phyloP scores from a whole-genome alignment of 2,329 filamentous ascomycete species.

The Penicillium digitatum region DNA sequence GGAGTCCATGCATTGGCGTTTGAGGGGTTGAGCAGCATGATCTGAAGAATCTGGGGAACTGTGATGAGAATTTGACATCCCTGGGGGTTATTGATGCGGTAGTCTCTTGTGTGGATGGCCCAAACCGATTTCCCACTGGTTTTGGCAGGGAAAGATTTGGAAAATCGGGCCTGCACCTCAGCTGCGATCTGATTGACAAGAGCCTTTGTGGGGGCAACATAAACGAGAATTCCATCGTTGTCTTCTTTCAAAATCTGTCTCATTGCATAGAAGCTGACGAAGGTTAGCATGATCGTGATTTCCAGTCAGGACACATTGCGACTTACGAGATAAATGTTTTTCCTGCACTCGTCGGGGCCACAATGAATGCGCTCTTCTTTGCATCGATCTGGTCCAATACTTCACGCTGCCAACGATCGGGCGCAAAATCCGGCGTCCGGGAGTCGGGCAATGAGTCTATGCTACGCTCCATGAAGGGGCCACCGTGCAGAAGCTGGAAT shows the following conservation, averaged over 20 bases:
- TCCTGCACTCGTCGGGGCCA: constrained; percentile 73
- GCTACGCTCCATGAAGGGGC: constrained; percentile 70
- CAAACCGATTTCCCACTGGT: constrained; percentile 63
- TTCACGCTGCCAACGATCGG: constrained; percentile 71
- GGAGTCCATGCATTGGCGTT: constrained; percentile 66
- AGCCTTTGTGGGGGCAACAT: constrained; percentile 77
- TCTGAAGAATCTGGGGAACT: constrained; percentile 73
- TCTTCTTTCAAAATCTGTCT: constrained; percentile 65
- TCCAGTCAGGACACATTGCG: background rate
- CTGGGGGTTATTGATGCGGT: constrained; percentile 67
- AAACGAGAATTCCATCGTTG: constrained; percentile 69
- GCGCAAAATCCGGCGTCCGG: constrained; percentile 64
- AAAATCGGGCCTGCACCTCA: constrained; percentile 70
- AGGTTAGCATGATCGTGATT: background rate
- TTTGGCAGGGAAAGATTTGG: constrained; percentile 57
- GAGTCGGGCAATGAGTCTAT: constrained; percentile 64
- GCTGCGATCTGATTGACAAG: constrained; percentile 80
- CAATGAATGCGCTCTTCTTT: constrained; percentile 66
- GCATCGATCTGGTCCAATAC: constrained; percentile 71
- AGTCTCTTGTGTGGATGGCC: constrained; percentile 74
- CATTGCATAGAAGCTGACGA: constrained; percentile 69
- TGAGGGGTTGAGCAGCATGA: constrained; percentile 65
- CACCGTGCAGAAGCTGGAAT: constrained; percentile 66
- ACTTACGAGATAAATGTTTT: constrained; percentile 69
- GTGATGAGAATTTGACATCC: constrained; percentile 74